These are phyloP conservation scores for Tetrapisispora fleetii DNA, from an alignment of 805 yeast species.

Conservation along the genomic window DNA sequence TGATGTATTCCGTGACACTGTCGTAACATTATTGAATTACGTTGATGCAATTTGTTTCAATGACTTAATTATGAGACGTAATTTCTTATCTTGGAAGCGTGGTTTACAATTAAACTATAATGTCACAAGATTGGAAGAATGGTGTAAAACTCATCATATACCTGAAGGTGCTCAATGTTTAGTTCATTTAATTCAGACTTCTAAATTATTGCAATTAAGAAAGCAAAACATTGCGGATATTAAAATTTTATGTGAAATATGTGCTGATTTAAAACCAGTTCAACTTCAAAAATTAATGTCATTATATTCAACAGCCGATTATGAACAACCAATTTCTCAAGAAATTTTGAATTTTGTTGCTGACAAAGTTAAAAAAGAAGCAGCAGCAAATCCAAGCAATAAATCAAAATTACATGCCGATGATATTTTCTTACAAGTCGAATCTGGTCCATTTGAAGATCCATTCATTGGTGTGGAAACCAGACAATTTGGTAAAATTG, in stretches of 20 bases:
- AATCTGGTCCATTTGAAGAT: conserved; percentile 70
- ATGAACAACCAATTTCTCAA: conserved; percentile 84
- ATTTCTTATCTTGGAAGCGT: conserved; percentile 93
- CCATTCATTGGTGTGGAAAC: conserved; percentile 69
- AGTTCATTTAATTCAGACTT: conserved; percentile 83
- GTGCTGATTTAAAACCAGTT: conserved; percentile 88
- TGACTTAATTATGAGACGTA: conserved; percentile 88
- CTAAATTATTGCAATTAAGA: conserved; percentile 84
- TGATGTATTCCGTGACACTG: conserved; percentile 73
- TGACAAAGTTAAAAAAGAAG: conserved; percentile 62
- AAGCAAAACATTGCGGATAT: conserved; percentile 85
- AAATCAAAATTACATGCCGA: conserved; percentile 32
- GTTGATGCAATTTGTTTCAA: conserved; percentile 93
- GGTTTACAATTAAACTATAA: conserved; percentile 94
- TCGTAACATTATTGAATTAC: conserved; percentile 70
- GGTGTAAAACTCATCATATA: conserved; percentile 93
- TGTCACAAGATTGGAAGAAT: conserved; percentile 91
- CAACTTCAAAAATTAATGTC: conserved; percentile 88
- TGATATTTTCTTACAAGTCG: conserved; percentile 61
- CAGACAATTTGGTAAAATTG: conserved; percentile 70
- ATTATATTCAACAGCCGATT: conserved; percentile 85
- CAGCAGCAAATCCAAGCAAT: conserved; percentile 48
- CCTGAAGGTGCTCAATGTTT: conserved; percentile 79
- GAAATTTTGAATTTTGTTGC: conserved; percentile 75
- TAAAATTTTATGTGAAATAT: conserved; percentile 85